Conservation (phyloP, 768 basidiomycete genomes). For the Tulasnella sp. region DNA sequence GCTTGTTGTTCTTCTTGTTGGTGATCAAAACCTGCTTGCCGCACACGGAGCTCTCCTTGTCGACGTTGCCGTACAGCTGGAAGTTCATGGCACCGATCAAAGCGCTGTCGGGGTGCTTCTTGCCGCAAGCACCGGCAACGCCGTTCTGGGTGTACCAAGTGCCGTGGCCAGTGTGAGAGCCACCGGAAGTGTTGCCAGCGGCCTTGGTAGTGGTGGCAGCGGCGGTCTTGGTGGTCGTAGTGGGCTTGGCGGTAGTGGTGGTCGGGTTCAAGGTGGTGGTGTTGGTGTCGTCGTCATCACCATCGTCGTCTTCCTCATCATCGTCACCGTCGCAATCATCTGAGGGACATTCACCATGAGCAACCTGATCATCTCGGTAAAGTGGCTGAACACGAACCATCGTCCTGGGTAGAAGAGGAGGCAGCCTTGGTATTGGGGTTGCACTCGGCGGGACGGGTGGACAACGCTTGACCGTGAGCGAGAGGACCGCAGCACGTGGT, state of each 20-base stretch:
- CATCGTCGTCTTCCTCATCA: background rate
- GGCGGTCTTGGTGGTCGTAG: background rate
- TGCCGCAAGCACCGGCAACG: conserved; percentile 30
- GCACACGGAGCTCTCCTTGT: conserved; percentile 22
- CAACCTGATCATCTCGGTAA: no score
- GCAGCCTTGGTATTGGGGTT: conserved; percentile 18
- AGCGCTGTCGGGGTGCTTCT: conserved; percentile 26
- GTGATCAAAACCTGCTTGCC: conserved; percentile 27
- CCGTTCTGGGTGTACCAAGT: conserved; percentile 32
- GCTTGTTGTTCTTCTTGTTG: conserved; percentile 28
- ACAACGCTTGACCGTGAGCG: conserved; percentile 24
- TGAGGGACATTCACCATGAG: background rate
- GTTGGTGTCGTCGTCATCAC: background rate
- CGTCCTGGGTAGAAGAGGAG: background rate
- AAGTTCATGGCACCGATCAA: conserved; percentile 30
- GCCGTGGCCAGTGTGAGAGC: conserved; percentile 17
- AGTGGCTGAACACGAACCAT: background rate
- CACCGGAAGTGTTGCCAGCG: no score
- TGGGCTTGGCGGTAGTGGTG: background rate
- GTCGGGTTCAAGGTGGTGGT: background rate
- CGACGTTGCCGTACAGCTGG: conserved; percentile 17
- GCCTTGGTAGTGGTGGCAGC: no score
- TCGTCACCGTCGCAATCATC: background rate
- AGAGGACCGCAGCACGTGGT: conserved; percentile 26
- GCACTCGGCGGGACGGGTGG: conserved; percentile 22